Evolutionary conservation across 768 basidiomycete species (phyloP).

Genomic region (Aureoboletus auriporus): DNA sequence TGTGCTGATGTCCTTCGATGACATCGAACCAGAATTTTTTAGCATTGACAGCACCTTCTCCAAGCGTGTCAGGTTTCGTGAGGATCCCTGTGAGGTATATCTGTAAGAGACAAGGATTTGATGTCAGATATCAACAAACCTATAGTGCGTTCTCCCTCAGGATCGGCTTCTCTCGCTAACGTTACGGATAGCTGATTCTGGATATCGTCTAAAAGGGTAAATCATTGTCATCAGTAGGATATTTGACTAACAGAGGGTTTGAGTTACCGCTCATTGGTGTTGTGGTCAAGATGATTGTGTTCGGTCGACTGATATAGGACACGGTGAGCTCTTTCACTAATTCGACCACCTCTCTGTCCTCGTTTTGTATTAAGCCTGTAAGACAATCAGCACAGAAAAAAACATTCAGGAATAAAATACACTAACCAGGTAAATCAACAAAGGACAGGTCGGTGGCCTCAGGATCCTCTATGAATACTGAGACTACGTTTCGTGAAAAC

Average conservation of each 20-base stretch:
- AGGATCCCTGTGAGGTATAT: constrained; percentile 46
- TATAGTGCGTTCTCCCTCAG: constrained; percentile 54
- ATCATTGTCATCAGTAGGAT: background rate
- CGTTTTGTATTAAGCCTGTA: constrained; percentile 57
- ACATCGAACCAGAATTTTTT: constrained; percentile 47
- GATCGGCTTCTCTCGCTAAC: constrained; percentile 53
- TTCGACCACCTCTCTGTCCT: constrained; percentile 34
- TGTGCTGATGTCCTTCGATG: constrained; percentile 44
- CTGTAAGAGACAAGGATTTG: background rate
- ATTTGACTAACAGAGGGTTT: background rate
- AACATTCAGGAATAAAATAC: background rate
- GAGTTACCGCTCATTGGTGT: constrained; percentile 59
- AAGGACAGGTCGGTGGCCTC: constrained; percentile 46
- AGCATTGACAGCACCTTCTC: constrained; percentile 37
- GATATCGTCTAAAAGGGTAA: constrained; percentile 51
- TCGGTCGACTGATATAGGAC: constrained; percentile 41
- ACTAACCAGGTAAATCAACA: constrained; percentile 50
- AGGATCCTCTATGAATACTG: constrained; percentile 43
- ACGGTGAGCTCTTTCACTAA: constrained; percentile 48
- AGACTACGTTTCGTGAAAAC: constrained; percentile 52
- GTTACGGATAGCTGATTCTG: constrained; percentile 58
- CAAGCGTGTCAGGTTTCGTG: constrained; percentile 64
- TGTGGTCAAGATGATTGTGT: constrained; percentile 61
- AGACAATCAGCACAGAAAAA: constrained; percentile 4
- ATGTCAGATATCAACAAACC: constrained; percentile 34